Conservation (phyloP, 2,329 filamentous ascomycete genomes). For the Paraphoma chrysanthemicola region DNA sequence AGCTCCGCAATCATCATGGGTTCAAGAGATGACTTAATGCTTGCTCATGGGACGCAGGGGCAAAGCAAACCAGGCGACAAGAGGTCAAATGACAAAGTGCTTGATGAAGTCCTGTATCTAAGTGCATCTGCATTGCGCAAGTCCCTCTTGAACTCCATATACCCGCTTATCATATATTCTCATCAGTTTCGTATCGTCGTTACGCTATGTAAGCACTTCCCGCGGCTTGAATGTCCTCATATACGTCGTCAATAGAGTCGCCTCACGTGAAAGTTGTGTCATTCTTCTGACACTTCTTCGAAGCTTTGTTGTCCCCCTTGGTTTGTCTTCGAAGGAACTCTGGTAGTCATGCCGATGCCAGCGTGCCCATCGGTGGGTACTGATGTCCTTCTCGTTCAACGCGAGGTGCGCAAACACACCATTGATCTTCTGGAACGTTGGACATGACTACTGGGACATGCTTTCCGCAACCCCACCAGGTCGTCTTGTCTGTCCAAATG, state of each 20-base stretch:
- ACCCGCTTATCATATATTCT: not conserved
- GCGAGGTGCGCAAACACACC: slow-evolving; percentile 71
- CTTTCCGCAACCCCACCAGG: slow-evolving; percentile 71
- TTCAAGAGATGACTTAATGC: too few species aligned
- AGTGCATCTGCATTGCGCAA: not conserved
- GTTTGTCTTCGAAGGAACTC: not conserved
- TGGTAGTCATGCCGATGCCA: slow-evolving; percentile 35
- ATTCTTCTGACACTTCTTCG: not conserved
- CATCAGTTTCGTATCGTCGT: not conserved
- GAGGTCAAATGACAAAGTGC: too few species aligned
- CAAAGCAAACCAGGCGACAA: too few species aligned
- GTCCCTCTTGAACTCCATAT: not conserved
- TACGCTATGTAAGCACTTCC: not conserved
- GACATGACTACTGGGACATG: slow-evolving; percentile 70
- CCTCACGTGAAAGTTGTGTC: not conserved
- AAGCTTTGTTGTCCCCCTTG: not conserved
- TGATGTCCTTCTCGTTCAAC: slow-evolving; percentile 66
- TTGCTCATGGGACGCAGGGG: too few species aligned
- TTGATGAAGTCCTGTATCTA: too few species aligned
- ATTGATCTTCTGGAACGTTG: slow-evolving; percentile 61
- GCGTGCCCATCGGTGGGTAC: slow-evolving; percentile 69
- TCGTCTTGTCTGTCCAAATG: slow-evolving; percentile 57
- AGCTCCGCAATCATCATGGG: not conserved
- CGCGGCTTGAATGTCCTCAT: not conserved
- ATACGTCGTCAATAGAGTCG: not conserved